Conservation (phyloP, 208 protist genomes). For the Entamoeba moshkovskii region DNA sequence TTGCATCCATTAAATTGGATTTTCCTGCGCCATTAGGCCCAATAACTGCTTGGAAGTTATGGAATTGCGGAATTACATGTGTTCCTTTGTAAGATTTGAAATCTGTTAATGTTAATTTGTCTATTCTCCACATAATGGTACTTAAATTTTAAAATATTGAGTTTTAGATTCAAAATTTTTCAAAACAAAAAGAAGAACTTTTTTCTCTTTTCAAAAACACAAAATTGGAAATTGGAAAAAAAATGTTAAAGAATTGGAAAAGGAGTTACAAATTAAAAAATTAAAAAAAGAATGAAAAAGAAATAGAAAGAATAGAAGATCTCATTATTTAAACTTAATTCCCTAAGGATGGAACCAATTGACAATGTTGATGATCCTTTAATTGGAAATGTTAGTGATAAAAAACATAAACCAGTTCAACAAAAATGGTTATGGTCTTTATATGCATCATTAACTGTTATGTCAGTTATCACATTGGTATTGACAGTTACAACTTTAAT, state of each 20-base stretch:
- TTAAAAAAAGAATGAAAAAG: no score
- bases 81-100: slow-evolving; percentile 86
- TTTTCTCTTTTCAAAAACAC: no score
- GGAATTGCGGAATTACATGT: slow-evolving; percentile 79
- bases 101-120: slow-evolving; percentile 37
- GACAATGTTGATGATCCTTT: not conserved
- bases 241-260: no score
- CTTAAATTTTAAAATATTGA: no score
- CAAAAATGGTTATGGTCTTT: not conserved
- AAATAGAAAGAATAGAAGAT: no score
- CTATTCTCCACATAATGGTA: not conserved
- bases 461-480: not conserved
- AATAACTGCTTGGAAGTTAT: slow-evolving; percentile 88
- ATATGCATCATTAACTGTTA: not conserved
- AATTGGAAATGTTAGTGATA: not conserved
- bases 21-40: slow-evolving; percentile 86
- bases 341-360: not conserved
- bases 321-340: no score
- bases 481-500: not conserved
- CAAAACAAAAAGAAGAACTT: no score
- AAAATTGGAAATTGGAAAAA: no score
- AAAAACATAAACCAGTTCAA: not conserved
- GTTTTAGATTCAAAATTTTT: no score
- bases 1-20: slow-evolving; percentile 93
- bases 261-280: no score